A percentile compares a stretch with the other conserved stretches of the same genome.
phyloP scores from a whole-genome alignment of 2,329 filamentous ascomycete species.

The Knoxdaviesia capensis region DNA sequence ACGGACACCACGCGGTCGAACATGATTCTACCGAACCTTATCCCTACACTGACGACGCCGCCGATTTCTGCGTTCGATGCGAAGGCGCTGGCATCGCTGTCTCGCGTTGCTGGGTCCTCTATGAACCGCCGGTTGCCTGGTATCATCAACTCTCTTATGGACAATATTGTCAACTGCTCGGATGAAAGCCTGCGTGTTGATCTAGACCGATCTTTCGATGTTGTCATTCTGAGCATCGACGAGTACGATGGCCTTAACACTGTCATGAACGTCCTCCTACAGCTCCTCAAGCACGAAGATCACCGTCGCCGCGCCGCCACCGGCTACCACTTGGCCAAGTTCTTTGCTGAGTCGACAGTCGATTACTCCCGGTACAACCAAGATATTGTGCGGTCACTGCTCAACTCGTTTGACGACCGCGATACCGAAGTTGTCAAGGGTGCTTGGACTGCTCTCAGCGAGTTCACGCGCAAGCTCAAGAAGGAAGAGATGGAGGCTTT shows the following conservation, averaged over 20 bases:
- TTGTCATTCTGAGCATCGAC: slow-evolving; percentile 79
- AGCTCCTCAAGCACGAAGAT: slow-evolving; percentile 80
- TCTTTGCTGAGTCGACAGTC: slow-evolving; percentile 61
- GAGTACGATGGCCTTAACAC: slow-evolving; percentile 92
- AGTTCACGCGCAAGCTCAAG: slow-evolving; percentile 71
- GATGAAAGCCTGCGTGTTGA: slow-evolving; percentile 57
- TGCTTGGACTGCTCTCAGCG: slow-evolving; percentile 69
- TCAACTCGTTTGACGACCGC: slow-evolving; percentile 80
- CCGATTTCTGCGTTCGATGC: slow-evolving; percentile 93
- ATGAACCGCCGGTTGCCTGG: slow-evolving; percentile 81
- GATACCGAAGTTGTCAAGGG: slow-evolving; percentile 73
- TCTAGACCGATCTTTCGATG: slow-evolving; percentile 65
- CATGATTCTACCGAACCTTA: slow-evolving; percentile 87
- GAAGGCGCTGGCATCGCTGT: slow-evolving; percentile 76
- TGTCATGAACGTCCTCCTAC: slow-evolving; percentile 81
- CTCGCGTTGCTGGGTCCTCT: slow-evolving; percentile 71
- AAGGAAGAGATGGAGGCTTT: slow-evolving; percentile 98
- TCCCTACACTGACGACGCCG: slow-evolving; percentile 75
- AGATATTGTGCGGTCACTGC: slow-evolving; percentile 74
- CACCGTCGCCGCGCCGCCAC: slow-evolving; percentile 65
- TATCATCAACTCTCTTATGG: slow-evolving; percentile 86
- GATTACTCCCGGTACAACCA: slow-evolving; percentile 95
- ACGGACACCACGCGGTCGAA: slow-evolving; percentile 89
- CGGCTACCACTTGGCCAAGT: slow-evolving; percentile 61
- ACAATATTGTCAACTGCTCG: slow-evolving; percentile 62